Base-by-base conservation (phyloP, 2,329 filamentous ascomycete species). In the Calycina herbarum region DNA sequence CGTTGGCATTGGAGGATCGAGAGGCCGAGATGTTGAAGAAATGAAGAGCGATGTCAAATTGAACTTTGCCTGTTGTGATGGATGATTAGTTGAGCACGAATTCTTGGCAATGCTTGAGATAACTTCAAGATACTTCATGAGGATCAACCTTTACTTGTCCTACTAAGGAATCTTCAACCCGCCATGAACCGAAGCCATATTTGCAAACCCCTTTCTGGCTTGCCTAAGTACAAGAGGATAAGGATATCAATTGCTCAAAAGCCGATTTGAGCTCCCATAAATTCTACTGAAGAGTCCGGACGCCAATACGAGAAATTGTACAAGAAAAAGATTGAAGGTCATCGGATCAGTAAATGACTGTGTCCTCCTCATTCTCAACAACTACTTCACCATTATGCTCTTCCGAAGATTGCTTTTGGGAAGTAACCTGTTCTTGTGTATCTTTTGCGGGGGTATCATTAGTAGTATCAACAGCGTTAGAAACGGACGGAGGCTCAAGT, bases 281-380 rank as follows among this genome's bases (percentile, higher is more conserved):
- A 33, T 38, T 58, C 29, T 31, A n/a, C 31, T 38, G n/a, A 5
- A 58, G 29, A 40, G 31, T 24, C 38, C 24, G 38, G n/a, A 60
- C 58, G 58, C 58, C 57, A 38, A 15, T 33, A 27, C 48, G 57
- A 31, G 59, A 42, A 61, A 56, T 45, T 58, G 51, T 59, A 59
- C 42, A 59, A 58, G 61, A 59, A 62, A 42, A 59, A 62, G 33
- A 15, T 33, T 56, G n/a, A 15, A 24, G n/a, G 45, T 24, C 20
- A 51, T 51, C 20, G 20, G 20, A 51, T 62, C 60, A 97, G 80
- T 97, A 97, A 66, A 96, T 94, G 62, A 97, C 92, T 72, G 90
- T 93, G 74, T 97, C 93, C 80, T 97, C 93, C 67, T 93, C 92
- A 63, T 90, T 91, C 77, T 93, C 91, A 63, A 95, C 88, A 70